Evolutionary conservation across 169 alveolate genomes (phyloP), one percentile per base, ranked within the genome.

Genomic region (Babesia sp.): DNA sequence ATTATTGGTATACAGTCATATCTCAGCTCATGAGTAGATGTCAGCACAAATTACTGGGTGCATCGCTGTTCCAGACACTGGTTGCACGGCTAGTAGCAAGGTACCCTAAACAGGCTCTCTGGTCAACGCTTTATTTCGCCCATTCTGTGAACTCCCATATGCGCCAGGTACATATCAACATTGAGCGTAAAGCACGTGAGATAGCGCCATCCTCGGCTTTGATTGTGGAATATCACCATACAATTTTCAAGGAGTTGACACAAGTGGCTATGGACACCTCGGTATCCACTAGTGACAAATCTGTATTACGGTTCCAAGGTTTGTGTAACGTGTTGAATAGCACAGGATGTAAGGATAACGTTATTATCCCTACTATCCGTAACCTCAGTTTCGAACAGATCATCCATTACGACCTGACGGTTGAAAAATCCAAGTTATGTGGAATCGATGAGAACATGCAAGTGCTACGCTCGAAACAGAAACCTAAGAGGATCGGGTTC

Each of bases 401-500:
- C 36, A 41, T 50, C 33, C n/a, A 72, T 45, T 50, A 56, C 53
- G 74, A 61, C 63, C 36, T 16, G 41, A 44, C 4, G 41, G 83
- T 60, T 24, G 67, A 44, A 3, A 7, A 34, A 26, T 60, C 63
- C 24, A 39, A 76, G 26, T 59, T 84, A 39, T 60, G 84, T 42
- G 91, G 86, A 51, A 28, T 61, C 48, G 66, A 75, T 54, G 82
- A 84, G 20, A 36, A 42, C 36, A 84, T 84, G 67, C 88, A 83
- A 61, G 95, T 94, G 31, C 80, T 96, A 45, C 85, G 89, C 26
- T 91, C 97, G 26, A 97, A 97, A 71, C 97, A 96, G 76, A 95
- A 93, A 64, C 99, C 99, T 5, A 94, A 98, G 83, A 93, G 90
- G 66, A 37, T 78, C 28, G 59, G 79, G 16, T 63, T 78, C 41